phyloP scores from a whole-genome alignment of 192 early-diverging fungal genomes.

The Coemansia sp. region DNA sequence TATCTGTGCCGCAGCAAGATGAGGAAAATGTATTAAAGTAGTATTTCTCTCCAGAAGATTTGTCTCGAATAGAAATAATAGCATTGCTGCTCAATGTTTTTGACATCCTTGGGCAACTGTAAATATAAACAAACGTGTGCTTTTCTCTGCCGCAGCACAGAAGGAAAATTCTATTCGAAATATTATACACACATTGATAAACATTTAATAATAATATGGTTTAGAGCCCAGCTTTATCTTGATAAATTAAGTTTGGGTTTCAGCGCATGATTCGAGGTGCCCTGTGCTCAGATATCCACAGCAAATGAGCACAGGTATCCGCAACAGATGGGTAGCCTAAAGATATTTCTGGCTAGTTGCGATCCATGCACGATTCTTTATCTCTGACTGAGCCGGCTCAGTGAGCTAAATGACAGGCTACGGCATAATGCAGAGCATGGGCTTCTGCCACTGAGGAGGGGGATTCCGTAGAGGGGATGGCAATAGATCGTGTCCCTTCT shows the following conservation, averaged over 20 bases:
- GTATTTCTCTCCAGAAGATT: no score
- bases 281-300: background rate
- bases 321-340: no score
- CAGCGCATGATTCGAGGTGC: background rate
- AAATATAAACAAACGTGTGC: no score
- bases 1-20: slow-evolving; percentile 2
- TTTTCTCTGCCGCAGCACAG: no score
- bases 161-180: no score
- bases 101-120: no score
- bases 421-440: background rate
- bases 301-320: background rate
- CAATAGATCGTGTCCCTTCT: background rate
- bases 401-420: background rate
- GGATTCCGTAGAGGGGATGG: background rate
- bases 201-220: no score
- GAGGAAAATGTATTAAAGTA: background rate
- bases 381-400: background rate
- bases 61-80: background rate
- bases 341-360: background rate
- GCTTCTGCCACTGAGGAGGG: background rate
- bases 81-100: no score
- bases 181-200: no score
- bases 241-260: no score
- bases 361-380: background rate
- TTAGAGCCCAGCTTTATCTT: no score